phyloP scores from a whole-genome alignment of 2,329 filamentous ascomycete species.

The Claviceps africana region DNA sequence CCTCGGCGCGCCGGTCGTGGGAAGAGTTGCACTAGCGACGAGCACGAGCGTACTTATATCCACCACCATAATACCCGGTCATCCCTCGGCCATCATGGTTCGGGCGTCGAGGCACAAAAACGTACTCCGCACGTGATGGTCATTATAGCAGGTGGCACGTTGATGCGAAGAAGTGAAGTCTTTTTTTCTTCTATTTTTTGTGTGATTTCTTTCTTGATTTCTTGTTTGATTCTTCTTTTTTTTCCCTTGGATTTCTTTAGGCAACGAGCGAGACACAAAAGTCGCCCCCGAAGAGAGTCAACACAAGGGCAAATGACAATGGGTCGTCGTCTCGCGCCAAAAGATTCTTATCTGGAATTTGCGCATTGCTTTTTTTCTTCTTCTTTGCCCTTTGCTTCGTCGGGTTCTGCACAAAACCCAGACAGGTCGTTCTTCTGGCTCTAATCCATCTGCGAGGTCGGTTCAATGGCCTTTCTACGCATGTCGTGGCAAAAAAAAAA shows the following conservation, averaged over 20 bases:
- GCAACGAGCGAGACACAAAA: neutral
- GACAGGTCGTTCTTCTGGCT: neutral
- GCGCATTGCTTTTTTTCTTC: neutral
- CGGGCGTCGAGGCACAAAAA: neutral
- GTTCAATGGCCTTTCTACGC: neutral
- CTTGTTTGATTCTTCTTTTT: neutral
- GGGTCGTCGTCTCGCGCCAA: neutral
- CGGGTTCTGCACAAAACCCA: neutral
- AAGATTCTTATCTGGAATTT: neutral
- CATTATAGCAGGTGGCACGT: constrained; percentile 1
- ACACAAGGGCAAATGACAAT: neutral
- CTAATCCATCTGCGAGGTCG: neutral
- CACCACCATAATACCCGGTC: constrained; percentile 26
- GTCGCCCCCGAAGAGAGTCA: neutral
- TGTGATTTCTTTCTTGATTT: too few species aligned
- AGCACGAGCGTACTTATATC: constrained; percentile 26
- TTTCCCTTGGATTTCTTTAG: neutral
- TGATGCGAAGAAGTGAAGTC: neutral
- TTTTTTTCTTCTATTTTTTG: neutral
- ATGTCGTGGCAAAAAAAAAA: neutral
- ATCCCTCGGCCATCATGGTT: constrained; percentile 16
- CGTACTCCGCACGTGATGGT: neutral
- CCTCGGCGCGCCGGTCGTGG: constrained; percentile 17
- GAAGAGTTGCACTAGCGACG: constrained; percentile 21
- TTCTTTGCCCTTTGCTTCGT: neutral